Conservation (phyloP, 2,329 filamentous ascomycete species). For the Neofusicoccum parvum region DNA sequence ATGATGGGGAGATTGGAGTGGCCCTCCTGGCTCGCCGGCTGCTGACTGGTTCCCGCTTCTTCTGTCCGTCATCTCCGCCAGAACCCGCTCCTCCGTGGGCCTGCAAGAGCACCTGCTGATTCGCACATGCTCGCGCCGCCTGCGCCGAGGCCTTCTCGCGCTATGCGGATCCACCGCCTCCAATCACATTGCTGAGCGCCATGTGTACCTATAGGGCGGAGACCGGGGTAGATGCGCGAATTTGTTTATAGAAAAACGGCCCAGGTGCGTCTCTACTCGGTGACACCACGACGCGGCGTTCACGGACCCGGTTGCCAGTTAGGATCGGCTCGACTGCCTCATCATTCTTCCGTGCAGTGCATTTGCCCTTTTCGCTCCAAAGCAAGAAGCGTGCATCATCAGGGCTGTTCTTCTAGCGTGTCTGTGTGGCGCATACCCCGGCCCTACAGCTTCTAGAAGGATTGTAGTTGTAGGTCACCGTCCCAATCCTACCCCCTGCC, state of each 20-base stretch:
- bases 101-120: neutral
- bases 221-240: neutral
- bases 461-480: neutral
- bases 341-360: neutral
- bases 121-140: neutral
- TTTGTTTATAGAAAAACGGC: neutral
- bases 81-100: neutral
- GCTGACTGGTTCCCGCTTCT: constrained; percentile 1
- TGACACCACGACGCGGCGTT: neutral
- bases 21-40: neutral
- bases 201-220: neutral
- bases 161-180: neutral
- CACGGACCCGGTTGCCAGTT: neutral
- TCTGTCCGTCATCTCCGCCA: constrained; percentile 10
- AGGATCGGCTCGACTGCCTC: neutral
- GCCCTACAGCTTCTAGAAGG: neutral
- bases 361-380: neutral
- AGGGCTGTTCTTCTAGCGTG: too few relatives aligned
- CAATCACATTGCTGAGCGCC: neutral
- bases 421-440: neutral
- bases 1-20: neutral
- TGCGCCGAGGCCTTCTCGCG: neutral
- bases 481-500: neutral
- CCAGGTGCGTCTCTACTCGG: too few relatives aligned
- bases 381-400: neutral